These are phyloP conservation scores for Daldinia sp. DNA, from an alignment of 2,329 filamentous ascomycete species.

Conservation along the genomic window DNA sequence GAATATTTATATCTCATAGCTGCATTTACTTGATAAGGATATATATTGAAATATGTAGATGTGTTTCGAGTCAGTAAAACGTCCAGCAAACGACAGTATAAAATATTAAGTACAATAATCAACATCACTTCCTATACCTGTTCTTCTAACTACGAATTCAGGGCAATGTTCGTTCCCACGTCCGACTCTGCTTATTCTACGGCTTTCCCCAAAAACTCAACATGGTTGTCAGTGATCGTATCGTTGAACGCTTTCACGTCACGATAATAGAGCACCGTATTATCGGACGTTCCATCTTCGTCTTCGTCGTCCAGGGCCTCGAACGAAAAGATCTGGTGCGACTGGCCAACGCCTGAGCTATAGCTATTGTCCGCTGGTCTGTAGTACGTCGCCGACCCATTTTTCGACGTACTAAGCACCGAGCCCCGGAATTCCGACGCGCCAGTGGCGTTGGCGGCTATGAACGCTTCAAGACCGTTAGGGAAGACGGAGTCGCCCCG, in stretches of 20 bases:
- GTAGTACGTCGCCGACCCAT: slow-evolving; percentile 69
- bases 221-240: slow-evolving; percentile 41
- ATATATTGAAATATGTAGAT: background rate
- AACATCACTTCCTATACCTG: background rate
- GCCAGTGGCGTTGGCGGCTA: slow-evolving; percentile 48
- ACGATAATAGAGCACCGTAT: slow-evolving; percentile 66
- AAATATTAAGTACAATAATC: slow-evolving; percentile 12
- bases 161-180: background rate
- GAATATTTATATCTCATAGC: slow-evolving; percentile 5
- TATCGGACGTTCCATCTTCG: slow-evolving; percentile 42
- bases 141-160: background rate
- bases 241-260: slow-evolving; percentile 58
- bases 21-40: background rate
- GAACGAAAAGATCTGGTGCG: slow-evolving; percentile 68
- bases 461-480: slow-evolving; percentile 70
- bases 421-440: slow-evolving; percentile 47
- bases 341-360: slow-evolving; percentile 66
- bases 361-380: slow-evolving; percentile 59
- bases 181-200: background rate
- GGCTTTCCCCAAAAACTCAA: slow-evolving; percentile 24
- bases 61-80: background rate
- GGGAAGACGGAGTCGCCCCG: slow-evolving; percentile 63
- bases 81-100: background rate
- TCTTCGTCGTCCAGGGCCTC: slow-evolving; percentile 55
- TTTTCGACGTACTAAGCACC: slow-evolving; percentile 63